Conservation (phyloP, 1,284 basidiomycete species). For the Tilletia caries region DNA sequence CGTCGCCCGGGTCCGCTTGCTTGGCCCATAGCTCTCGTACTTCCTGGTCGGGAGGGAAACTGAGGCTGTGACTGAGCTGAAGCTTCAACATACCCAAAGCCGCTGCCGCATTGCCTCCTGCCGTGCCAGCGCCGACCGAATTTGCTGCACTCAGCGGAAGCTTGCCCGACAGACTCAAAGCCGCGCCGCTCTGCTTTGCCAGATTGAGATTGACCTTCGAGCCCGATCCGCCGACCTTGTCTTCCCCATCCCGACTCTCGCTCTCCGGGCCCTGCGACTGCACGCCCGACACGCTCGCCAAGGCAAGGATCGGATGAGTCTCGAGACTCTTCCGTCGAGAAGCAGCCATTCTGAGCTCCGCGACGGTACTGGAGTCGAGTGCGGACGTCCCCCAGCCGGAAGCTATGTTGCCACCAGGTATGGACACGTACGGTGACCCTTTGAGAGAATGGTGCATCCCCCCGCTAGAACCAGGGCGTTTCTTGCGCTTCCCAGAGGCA, state of each 20-base stretch:
- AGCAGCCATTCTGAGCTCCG: constrained; percentile 2
- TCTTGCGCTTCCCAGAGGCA: not conserved
- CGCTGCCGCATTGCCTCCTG: not conserved
- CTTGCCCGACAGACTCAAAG: constrained; percentile 9
- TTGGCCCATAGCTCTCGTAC: not conserved
- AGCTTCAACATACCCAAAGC: constrained; percentile 13
- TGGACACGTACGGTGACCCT: not conserved
- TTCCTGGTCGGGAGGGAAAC: constrained; percentile 10
- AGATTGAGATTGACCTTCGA: not conserved
- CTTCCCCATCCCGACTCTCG: not conserved
- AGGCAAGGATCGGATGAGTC: not conserved
- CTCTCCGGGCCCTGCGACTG: not conserved
- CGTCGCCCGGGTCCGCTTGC: not conserved
- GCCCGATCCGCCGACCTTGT: not conserved
- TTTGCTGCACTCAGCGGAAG: not conserved
- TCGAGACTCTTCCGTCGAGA: constrained; percentile 11
- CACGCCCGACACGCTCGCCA: not conserved
- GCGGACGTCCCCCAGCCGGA: not conserved
- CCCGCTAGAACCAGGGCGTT: not conserved
- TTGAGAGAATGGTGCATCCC: not conserved
- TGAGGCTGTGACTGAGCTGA: constrained; percentile 13
- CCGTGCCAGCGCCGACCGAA: not conserved
- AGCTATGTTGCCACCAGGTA: not conserved
- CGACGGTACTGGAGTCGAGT: not conserved
- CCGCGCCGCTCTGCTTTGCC: not conserved